Percentiles rank a stretch among this genome's conserved stretches.
Conservation (phyloP, 108 stramenopile genomes). For the Cyclostephanos tholiformis region DNA sequence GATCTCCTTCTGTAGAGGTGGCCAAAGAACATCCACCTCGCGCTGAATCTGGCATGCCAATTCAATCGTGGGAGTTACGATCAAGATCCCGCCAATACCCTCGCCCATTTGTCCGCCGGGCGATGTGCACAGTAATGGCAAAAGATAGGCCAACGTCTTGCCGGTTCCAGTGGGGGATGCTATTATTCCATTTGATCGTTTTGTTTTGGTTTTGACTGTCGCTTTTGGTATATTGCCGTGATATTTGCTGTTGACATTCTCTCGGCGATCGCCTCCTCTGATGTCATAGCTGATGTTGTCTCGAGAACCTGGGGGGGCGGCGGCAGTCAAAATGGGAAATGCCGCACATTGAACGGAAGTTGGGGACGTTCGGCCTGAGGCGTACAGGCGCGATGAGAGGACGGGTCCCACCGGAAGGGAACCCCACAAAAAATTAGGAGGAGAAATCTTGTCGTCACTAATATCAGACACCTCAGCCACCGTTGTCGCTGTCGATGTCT, state of each 20-base stretch:
- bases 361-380: conserved; percentile 37
- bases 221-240: neutral
- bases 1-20: conserved; percentile 8
- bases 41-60: conserved; percentile 68
- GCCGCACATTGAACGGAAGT: conserved; percentile 66
- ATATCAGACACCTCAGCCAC: no score
- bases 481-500: neutral
- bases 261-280: neutral
- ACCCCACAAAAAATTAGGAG: conserved; percentile 60
- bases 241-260: neutral
- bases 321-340: conserved; percentile 45
- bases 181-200: conserved; percentile 61
- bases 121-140: conserved; percentile 63
- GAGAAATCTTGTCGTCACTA: neutral
- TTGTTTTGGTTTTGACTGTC: conserved; percentile 15
- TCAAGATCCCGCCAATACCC: conserved; percentile 50
- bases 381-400: conserved; percentile 42
- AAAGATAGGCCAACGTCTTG: conserved; percentile 73
- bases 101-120: conserved; percentile 34
- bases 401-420: conserved; percentile 66
- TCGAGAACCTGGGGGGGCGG: no score
- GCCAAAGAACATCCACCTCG: conserved; percentile 59
- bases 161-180: conserved; percentile 79
- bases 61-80: conserved; percentile 74
- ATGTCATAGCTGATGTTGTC: neutral